Evolutionary conservation across 495 filamentous ascomycete species (phyloP).

Genomic region (Podospora sp.): DNA sequence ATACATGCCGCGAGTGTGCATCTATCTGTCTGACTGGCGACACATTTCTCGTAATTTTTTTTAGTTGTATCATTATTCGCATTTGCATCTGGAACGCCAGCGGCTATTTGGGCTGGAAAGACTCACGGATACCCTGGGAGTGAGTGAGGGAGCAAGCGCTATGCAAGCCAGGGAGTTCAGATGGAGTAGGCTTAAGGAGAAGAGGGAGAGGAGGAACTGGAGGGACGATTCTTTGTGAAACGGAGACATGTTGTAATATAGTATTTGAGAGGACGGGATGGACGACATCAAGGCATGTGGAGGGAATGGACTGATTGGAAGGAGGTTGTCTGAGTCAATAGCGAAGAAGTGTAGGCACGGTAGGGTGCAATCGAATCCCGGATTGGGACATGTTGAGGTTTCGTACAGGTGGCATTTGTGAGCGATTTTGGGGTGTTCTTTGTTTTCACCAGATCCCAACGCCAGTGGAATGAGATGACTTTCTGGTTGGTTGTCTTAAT

Average conservation of each 20-base stretch:
- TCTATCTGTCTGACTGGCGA: conserved; percentile 11
- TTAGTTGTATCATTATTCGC: conserved; percentile 15
- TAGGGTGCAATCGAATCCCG: background rate
- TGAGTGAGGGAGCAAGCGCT: background rate
- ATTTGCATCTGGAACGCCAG: conserved; percentile 24
- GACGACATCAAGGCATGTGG: background rate
- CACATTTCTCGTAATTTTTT: background rate
- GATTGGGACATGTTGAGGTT: background rate
- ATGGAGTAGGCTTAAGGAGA: background rate
- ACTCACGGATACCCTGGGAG: conserved; percentile 11
- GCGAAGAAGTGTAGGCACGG: background rate
- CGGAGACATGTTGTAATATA: background rate
- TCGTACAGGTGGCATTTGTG: background rate
- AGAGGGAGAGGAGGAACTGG: background rate
- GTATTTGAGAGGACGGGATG: background rate
- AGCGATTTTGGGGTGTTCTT: background rate
- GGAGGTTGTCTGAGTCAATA: background rate
- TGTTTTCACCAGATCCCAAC: background rate
- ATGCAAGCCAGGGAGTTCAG: too few species aligned
- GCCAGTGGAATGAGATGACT: background rate
- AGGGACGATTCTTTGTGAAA: background rate
- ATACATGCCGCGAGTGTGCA: conserved; percentile 12
- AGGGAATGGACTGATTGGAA: background rate
- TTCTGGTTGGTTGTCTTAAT: background rate
- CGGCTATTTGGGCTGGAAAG: conserved; percentile 3